These are phyloP conservation scores for Trichoderma breve DNA, from an alignment of 2,329 filamentous ascomycete genomes.

Conservation along the genomic window DNA sequence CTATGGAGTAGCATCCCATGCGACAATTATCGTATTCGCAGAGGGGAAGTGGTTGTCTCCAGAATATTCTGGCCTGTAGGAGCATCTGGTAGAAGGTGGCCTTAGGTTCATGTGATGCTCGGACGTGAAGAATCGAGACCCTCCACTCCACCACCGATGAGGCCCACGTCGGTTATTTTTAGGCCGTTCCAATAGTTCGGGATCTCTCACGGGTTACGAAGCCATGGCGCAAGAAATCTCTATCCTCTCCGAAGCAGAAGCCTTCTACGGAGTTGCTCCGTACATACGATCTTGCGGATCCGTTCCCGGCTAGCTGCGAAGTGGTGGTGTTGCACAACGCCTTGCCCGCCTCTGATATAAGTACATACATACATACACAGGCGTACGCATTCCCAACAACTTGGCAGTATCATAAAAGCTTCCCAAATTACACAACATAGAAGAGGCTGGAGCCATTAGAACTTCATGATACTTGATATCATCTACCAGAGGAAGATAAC, in stretches of 20 bases:
- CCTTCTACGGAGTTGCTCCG: neutral
- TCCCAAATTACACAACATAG: neutral
- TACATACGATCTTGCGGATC: neutral
- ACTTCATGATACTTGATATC: neutral
- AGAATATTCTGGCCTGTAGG: conserved; percentile 6
- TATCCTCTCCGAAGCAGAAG: neutral
- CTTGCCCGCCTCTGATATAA: neutral
- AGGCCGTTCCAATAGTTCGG: conserved; percentile 18
- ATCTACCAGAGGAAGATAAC: neutral
- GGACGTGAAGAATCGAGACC: neutral
- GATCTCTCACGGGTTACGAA: neutral
- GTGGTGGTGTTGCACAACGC: conserved; percentile 8
- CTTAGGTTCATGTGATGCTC: conserved; percentile 14
- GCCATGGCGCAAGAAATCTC: conserved; percentile 11
- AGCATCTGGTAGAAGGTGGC: neutral
- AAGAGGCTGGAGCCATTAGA: neutral
- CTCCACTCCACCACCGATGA: conserved; percentile 6
- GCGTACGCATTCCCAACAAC: neutral
- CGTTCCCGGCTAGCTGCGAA: neutral
- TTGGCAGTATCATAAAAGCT: neutral
- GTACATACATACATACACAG: neutral
- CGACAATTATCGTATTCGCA: conserved; percentile 15
- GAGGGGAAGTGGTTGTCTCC: conserved; percentile 4
- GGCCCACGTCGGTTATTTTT: conserved; percentile 20
- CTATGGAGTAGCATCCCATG: conserved; percentile 16